Evolutionary conservation across 306 rosid genomes (phyloP).

Genomic region (Oemleria cerasiformis): DNA sequence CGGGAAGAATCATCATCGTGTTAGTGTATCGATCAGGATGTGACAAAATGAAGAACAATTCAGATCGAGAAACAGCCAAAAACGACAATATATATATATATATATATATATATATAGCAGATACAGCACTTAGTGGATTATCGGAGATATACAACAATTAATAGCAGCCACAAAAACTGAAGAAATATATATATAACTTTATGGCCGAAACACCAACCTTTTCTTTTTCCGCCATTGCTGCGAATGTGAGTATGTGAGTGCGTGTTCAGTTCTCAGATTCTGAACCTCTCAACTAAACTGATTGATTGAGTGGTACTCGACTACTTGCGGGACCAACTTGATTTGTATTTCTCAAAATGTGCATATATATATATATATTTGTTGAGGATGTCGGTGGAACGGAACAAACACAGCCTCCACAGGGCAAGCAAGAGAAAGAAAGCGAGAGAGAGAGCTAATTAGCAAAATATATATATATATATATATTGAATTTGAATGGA

Average conservation of each 20-base stretch:
- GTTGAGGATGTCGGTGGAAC: neutral
- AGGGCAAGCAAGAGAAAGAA: neutral
- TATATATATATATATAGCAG: neutral
- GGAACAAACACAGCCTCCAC: no score
- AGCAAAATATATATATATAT: no score
- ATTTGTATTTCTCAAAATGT: no score
- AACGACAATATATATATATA: neutral
- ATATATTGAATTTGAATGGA: no score
- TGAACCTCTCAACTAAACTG: neutral
- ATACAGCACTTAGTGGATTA: neutral
- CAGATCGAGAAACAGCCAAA: neutral
- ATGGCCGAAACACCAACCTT: neutral
- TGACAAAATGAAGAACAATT: neutral
- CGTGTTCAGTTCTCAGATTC: neutral
- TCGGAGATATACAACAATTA: neutral
- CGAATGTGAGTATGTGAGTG: neutral
- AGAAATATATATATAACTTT: neutral
- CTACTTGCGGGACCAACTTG: neutral
- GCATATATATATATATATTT: neutral
- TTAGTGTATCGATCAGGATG: neutral
- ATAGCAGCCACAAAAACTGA: neutral
- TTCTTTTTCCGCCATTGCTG: conserved; percentile 18
- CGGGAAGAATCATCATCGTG: neutral
- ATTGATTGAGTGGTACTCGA: conserved; percentile 11
- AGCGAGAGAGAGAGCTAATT: neutral